These are phyloP conservation scores for Artemisia tridentata DNA, from an alignment of 129 eudicot species.

Conservation along the genomic window DNA sequence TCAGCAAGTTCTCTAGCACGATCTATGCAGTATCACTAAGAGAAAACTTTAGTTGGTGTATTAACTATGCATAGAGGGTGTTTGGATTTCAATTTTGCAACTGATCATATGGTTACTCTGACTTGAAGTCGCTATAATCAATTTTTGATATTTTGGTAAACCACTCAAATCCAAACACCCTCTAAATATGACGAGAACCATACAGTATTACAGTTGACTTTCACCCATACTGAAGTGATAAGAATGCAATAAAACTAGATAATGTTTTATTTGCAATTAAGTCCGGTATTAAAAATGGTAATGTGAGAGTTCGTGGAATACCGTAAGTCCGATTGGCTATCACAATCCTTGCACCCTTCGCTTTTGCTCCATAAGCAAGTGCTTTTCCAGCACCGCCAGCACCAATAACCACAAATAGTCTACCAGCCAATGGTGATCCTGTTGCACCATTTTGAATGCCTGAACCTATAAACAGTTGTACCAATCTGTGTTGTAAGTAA, in stretches of 20 bases:
- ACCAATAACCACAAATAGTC: slow-evolving; percentile 83
- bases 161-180: slow-evolving; percentile 12
- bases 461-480: too few species aligned
- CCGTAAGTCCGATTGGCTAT: slow-evolving; percentile 93
- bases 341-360: slow-evolving; percentile 91
- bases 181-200: slow-evolving; percentile 19
- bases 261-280: slow-evolving; percentile 3
- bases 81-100: slow-evolving; percentile 7
- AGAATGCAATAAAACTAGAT: slow-evolving; percentile 10
- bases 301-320: slow-evolving; percentile 23
- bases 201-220: too few species aligned
- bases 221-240: too few species aligned
- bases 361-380: slow-evolving; percentile 96
- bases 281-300: neutral
- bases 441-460: too few species aligned
- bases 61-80: slow-evolving; percentile 4
- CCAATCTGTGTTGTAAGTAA: too few species aligned
- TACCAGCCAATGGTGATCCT: slow-evolving; percentile 40
- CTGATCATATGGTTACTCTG: neutral
- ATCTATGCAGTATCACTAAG: slow-evolving; percentile 37
- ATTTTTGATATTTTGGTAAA: neutral
- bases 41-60: neutral
- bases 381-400: slow-evolving; percentile 99
- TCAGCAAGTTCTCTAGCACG: slow-evolving; percentile 84
- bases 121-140: neutral